Base-by-base conservation (phyloP, 2,329 filamentous ascomycete species). In the Drechslerella dactyloides region DNA sequence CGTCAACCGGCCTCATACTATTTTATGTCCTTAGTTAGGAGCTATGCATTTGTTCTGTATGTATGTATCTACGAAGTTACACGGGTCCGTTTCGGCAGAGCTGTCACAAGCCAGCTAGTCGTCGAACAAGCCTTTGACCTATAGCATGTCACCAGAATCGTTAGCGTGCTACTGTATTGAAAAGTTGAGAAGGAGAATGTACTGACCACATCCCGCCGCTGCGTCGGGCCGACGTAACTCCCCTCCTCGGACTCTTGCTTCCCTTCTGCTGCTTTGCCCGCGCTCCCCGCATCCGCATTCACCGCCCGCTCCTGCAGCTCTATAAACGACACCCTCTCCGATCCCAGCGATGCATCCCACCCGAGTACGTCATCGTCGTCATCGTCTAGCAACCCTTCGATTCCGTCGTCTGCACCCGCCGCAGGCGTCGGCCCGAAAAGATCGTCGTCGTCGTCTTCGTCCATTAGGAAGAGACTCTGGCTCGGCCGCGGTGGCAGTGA, bases 91-190 rank as follows among this genome's bases (percentile, higher is more conserved):
- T n/a, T n/a, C n/a, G n/a, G n/a, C n/a, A n/a, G n/a, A n/a, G n/a
- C n/a, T n/a, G n/a, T n/a, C n/a, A n/a, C n/a, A n/a, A n/a, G n/a
- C n/a, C n/a, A n/a, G 23, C 56, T 58, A 70, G 19, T 64, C 60
- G 48, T 70, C 66, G 50, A 70, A 70, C n/a, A 70, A 33, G 40
- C 66, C 66, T 51, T 64, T 70, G 30, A 70, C 66, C 66, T 70
- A 51, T 24, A 33, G 15, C 44, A 35, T 1, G 15, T 11, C 8
- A 42, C 63, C 30, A 70, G 23, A 19, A 64, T 51, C 50, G 8
- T 19, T 33, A 15, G 3, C 7, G 19, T 21, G 3, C 10, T 5
- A 17, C 40, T 33, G n/a, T 35, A 13, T 23, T n/a, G 17, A 17
- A 37, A n/a, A n/a, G n/a, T n/a, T n/a, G 17, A 51, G 35, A 63